Evolutionary conservation across 2,329 filamentous ascomycete species (phyloP).

Genomic region (Ilyonectria mors-panacis): DNA sequence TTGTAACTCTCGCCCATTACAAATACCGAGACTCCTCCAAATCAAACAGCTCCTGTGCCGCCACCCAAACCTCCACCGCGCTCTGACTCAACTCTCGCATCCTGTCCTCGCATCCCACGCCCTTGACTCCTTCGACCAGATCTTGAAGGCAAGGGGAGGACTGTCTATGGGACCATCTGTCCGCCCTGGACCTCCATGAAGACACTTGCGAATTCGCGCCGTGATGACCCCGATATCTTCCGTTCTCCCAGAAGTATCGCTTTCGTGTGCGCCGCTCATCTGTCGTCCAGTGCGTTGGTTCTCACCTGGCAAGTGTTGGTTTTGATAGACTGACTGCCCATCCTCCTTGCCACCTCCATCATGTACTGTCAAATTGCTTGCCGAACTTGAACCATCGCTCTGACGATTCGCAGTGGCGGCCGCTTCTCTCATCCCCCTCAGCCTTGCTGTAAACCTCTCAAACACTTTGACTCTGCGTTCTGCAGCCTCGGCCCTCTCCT

Average conservation of each 20-base stretch:
- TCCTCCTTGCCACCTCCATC: background rate
- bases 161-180: conserved; percentile 33
- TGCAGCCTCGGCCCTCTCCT: conserved; percentile 67
- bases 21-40: conserved; percentile 38
- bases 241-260: conserved; percentile 42
- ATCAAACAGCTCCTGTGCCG: conserved; percentile 50
- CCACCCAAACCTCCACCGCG: conserved; percentile 51
- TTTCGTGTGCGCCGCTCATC: conserved; percentile 19
- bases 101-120: background rate
- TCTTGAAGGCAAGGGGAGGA: background rate
- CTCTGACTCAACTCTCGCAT: conserved; percentile 36
- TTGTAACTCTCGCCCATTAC: background rate
- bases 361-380: background rate
- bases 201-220: conserved; percentile 47
- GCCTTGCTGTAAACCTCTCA: conserved; percentile 58
- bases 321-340: background rate
- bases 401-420: conserved; percentile 18
- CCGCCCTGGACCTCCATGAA: conserved; percentile 35
- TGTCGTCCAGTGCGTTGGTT: background rate
- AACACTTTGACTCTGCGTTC: conserved; percentile 67
- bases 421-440: conserved; percentile 52
- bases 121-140: background rate
- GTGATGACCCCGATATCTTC: conserved; percentile 47
- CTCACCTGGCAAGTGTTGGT: conserved; percentile 19
- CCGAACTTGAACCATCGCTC: background rate